Evolutionary conservation across 1,284 basidiomycete species (phyloP).

Genomic region (Prillingera fragicola): DNA sequence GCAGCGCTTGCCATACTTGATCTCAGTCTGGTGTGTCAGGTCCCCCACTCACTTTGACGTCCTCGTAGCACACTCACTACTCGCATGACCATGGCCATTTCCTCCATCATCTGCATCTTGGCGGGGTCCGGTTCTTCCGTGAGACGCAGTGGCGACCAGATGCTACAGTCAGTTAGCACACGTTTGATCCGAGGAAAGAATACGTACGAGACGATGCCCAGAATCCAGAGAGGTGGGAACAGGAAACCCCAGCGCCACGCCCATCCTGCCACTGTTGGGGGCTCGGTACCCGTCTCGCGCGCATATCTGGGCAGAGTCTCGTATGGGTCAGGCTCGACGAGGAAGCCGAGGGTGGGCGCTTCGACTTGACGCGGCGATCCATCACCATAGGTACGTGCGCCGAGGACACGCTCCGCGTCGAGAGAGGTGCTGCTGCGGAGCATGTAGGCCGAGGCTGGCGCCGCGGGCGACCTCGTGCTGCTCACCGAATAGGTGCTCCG

Average conservation of each 20-base stretch:
- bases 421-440: too few species aligned
- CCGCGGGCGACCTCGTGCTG: too few species aligned
- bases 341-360: too few species aligned
- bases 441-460: too few species aligned
- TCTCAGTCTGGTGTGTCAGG: slow-evolving; percentile 30
- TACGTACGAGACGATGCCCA: slow-evolving; percentile 41
- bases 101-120: slow-evolving; percentile 35
- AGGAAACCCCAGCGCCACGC: slow-evolving; percentile 43
- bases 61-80: slow-evolving; percentile 29
- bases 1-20: slow-evolving; percentile 42
- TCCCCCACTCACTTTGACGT: too few species aligned
- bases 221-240: slow-evolving; percentile 38
- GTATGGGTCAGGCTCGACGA: too few species aligned
- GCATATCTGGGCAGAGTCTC: too few species aligned
- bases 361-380: too few species aligned
- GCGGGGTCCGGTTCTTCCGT: slow-evolving; percentile 32
- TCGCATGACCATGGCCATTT: slow-evolving; percentile 40
- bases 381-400: too few species aligned
- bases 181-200: slow-evolving; percentile 14
- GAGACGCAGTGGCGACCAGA: slow-evolving; percentile 30
- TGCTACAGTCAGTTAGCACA: slow-evolving; percentile 10
- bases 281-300: slow-evolving; percentile 29
- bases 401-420: too few species aligned
- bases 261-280: slow-evolving; percentile 34
- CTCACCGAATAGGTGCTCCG: too few species aligned